Conservation (phyloP, 164 flowering plant species). For the Euptelea pleiosperma region DNA sequence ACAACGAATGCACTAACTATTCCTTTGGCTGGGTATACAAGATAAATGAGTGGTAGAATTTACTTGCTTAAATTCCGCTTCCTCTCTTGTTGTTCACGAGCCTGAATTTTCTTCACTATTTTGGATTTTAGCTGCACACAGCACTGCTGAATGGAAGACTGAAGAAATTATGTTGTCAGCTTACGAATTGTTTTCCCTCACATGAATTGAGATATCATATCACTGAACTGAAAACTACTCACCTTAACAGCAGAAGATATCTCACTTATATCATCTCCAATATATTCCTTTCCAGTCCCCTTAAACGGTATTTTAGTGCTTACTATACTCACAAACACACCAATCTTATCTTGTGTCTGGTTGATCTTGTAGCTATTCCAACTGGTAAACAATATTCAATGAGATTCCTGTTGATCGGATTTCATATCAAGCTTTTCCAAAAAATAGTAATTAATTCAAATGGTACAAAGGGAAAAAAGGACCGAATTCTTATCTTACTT, state of each 20-base stretch:
- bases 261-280: conserved; percentile 96
- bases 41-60: neutral
- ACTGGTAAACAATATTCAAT: conserved; percentile 39
- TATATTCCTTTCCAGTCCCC: conserved; percentile 98
- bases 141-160: conserved; percentile 87
- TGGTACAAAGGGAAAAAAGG: no score
- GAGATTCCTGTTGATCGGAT: conserved; percentile 6
- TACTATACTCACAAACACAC: conserved; percentile 95
- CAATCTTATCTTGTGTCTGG: conserved; percentile 92
- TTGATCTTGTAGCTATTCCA: conserved; percentile 95
- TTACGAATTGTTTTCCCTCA: neutral
- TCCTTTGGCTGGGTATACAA: neutral
- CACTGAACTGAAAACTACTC: conserved; percentile 6
- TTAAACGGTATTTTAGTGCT: conserved; percentile 99
- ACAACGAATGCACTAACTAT: neutral
- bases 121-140: conserved; percentile 87
- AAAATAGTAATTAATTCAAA: neutral
- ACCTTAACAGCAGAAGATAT: conserved; percentile 97
- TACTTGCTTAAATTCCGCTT: conserved; percentile 84
- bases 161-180: conserved; percentile 27
- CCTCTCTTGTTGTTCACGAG: conserved; percentile 96
- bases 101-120: conserved; percentile 86
- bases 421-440: neutral
- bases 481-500: conserved; percentile 46
- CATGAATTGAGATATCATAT: neutral